Percentiles rank a stretch among this genome's conserved stretches.
Conservation (phyloP, 352 stramenopile genomes). For the Pythium oligandrum region DNA sequence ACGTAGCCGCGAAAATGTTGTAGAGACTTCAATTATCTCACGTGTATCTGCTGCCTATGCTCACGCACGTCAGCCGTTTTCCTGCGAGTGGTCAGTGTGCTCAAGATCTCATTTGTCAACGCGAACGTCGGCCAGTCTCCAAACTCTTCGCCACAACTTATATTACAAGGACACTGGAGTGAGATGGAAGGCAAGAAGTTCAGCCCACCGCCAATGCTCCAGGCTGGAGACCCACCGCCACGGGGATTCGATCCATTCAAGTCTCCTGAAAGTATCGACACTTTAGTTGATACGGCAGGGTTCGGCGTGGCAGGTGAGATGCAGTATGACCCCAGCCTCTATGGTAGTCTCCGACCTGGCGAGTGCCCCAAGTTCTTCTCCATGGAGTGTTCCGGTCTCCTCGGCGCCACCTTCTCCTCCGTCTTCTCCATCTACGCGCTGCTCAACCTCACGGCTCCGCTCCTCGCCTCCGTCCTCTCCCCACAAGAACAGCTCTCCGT, state of each 20-base stretch:
- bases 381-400: slow-evolving; percentile 2
- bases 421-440: background rate
- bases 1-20: background rate
- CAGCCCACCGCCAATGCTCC: background rate
- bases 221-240: background rate
- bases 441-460: background rate
- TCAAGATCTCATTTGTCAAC: background rate
- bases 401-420: slow-evolving; percentile 3
- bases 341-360: slow-evolving; percentile 2
- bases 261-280: background rate
- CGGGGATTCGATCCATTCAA: background rate
- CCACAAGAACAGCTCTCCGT: slow-evolving; percentile 1
- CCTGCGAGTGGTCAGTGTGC: background rate
- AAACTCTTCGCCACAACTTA: background rate
- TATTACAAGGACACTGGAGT: background rate
- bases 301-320: background rate
- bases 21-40: background rate
- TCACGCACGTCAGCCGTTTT: background rate
- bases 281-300: background rate
- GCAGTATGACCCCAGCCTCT: background rate
- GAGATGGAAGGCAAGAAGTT: background rate
- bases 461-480: slow-evolving; percentile 1
- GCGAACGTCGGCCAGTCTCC: background rate
- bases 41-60: background rate
- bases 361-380: slow-evolving; percentile 2